Evolutionary conservation across 495 filamentous ascomycete species (phyloP).

Genomic region (Penicillium canariense): DNA sequence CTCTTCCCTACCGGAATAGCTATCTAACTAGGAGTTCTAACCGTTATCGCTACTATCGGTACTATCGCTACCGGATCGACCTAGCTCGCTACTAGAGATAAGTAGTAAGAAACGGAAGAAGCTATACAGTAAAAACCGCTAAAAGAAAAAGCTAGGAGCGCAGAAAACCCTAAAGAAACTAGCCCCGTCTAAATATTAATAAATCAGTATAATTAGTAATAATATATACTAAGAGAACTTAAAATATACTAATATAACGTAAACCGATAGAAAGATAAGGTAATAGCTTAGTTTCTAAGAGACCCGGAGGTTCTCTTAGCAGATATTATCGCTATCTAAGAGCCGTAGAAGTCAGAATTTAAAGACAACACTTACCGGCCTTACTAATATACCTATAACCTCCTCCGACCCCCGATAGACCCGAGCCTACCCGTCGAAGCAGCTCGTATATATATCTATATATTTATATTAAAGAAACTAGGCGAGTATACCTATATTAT

Average conservation of each 20-base stretch:
- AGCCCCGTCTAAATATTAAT: too few relatives aligned
- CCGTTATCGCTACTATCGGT: too few relatives aligned
- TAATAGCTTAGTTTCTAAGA: constrained; percentile 20
- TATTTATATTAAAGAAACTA: neutral
- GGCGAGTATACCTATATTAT: neutral
- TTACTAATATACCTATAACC: constrained; percentile 3
- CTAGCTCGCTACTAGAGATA: too few relatives aligned
- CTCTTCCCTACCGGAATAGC: too few relatives aligned
- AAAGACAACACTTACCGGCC: constrained; percentile 18
- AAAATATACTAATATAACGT: constrained; percentile 18
- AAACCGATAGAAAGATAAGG: constrained; percentile 13
- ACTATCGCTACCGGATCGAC: too few relatives aligned
- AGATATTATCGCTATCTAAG: constrained; percentile 22
- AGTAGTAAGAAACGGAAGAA: too few relatives aligned
- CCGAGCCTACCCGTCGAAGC: neutral
- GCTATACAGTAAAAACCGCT: too few relatives aligned
- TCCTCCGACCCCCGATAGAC: constrained; percentile 7
- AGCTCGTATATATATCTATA: neutral
- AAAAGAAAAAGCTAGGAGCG: too few relatives aligned
- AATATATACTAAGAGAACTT: neutral
- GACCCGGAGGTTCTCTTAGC: constrained; percentile 9
- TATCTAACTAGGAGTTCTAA: too few relatives aligned
- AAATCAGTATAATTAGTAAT: too few relatives aligned
- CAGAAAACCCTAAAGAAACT: too few relatives aligned
- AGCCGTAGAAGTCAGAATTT: constrained; percentile 16